Base-by-base conservation (phyloP, 495 filamentous ascomycete genomes). In the Lindgomyces ingoldianus region DNA sequence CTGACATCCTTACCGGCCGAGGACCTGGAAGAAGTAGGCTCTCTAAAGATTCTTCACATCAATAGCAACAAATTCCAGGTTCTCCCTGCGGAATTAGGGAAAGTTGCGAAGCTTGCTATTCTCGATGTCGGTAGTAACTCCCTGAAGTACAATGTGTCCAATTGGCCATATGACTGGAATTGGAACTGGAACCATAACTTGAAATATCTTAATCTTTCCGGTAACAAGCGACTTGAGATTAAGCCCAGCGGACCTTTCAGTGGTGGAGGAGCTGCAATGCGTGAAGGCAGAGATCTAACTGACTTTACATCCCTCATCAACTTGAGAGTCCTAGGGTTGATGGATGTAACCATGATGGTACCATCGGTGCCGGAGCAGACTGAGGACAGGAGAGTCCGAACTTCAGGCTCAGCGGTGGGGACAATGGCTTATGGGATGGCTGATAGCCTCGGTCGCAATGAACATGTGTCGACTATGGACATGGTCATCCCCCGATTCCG, bases 91-190 rank as follows among this genome's bases (percentile, higher is more conserved):
- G 94, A 99, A 73, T 86, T 99, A 29, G 94, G 91, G 53, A 93
- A 96, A 74, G 91, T 96, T 18, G 87, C 89, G 73, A 95, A 93
- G 75, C 83, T 96, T 25, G 81, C 93, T 9, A 87, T 96, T 22
- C 80, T 99, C 41, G 94, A 99, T 76, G 93, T 94, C 65, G 93
- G 93, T 55, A 97, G 90, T 80, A 99, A 99, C 70, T 83, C 82
- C n/a, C 81, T 99, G 47, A 99, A 97, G 74, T 99, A 99, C 80
- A 99, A 99, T 72, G 93, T 99, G 33, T 94, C 92, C 25, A 99
- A 99, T 72, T 96, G 95, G 83, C 94, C 95, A 0, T 99, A 99
- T 71, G 94, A 99, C 73, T 99, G 94, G 94, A 99, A 99, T 70
- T 99, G 94, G 94, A 98, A 97, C 74, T 91, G 93, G 83, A 99